phyloP scores from a whole-genome alignment of 208 protist genomes.

The Leishmania tropica region DNA sequence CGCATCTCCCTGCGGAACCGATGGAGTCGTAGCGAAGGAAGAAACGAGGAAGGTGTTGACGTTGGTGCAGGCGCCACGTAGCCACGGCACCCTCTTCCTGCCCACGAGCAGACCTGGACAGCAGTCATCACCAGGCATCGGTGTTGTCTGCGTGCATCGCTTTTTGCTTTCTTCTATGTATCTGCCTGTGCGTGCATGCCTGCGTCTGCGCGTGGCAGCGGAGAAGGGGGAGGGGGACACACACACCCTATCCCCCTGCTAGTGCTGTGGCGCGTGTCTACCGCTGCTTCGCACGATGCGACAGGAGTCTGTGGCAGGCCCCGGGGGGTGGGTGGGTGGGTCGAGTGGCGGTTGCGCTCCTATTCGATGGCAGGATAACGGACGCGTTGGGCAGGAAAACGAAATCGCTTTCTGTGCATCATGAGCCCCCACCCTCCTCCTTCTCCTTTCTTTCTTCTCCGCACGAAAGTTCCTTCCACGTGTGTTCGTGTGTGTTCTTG shows the following conservation, averaged over 20 bases:
- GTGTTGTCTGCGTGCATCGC: not conserved
- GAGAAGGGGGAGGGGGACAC: not conserved
- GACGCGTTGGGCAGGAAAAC: not conserved
- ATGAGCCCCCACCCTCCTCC: not conserved
- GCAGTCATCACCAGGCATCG: not conserved
- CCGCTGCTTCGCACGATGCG: too few species aligned
- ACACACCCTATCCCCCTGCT: not conserved
- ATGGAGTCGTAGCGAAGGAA: constrained; percentile 9
- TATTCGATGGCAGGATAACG: not conserved
- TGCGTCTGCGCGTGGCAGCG: not conserved
- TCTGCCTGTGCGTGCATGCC: not conserved
- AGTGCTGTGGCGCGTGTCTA: too few species aligned
- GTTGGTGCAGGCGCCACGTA: not conserved
- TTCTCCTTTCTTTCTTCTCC: not conserved
- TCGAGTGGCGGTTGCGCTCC: not conserved
- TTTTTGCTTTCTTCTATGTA: not conserved
- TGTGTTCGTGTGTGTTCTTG: not conserved
- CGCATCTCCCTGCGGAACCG: constrained; percentile 30
- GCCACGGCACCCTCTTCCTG: not conserved
- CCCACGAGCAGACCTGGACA: not conserved
- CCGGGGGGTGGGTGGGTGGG: too few species aligned
- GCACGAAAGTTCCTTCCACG: not conserved
- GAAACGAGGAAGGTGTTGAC: not conserved
- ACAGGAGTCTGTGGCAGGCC: too few species aligned
- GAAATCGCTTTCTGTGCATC: not conserved